Conservation (phyloP, 2,329 filamentous ascomycete species). For the Sporothrix luriei region DNA sequence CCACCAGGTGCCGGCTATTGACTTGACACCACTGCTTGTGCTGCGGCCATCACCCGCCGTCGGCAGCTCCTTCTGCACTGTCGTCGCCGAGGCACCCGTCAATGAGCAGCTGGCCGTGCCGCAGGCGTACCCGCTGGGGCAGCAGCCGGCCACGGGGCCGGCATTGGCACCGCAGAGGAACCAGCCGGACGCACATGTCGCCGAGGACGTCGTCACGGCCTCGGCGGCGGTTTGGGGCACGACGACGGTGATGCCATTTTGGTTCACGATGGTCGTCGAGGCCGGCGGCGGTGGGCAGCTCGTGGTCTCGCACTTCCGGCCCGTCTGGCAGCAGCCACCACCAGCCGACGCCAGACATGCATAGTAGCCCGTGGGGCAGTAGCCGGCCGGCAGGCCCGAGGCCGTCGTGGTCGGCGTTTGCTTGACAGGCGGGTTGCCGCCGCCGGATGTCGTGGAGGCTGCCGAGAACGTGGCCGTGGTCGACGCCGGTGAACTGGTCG, state of each 20-base stretch:
- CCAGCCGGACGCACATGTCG: conserved; percentile 77
- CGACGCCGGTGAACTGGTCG: conserved; percentile 45
- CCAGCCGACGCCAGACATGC: conserved; percentile 83
- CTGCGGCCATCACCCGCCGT: conserved; percentile 26
- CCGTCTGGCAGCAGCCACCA: conserved; percentile 83
- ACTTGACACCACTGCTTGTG: background rate
- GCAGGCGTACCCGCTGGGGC: conserved; percentile 75
- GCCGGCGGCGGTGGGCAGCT: conserved; percentile 67
- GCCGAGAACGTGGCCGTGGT: conserved; percentile 47
- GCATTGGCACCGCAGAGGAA: conserved; percentile 63
- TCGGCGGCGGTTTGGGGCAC: conserved; percentile 55
- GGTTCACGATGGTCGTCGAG: conserved; percentile 63
- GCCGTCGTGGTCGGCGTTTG: conserved; percentile 48
- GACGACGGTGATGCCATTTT: conserved; percentile 69
- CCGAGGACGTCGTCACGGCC: conserved; percentile 45
- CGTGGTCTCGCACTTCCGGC: conserved; percentile 78
- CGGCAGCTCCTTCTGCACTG: conserved; percentile 58
- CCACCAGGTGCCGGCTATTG: background rate
- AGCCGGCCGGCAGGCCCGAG: conserved; percentile 45
- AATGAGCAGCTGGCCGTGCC: conserved; percentile 72
- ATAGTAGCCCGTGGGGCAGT: conserved; percentile 90
- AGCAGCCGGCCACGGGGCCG: conserved; percentile 76
- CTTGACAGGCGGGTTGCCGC: conserved; percentile 51
- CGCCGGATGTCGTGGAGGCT: conserved; percentile 43
- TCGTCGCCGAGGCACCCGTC: conserved; percentile 55